Percentiles rank a stretch among this genome's conserved stretches.
phyloP scores from a whole-genome alignment of 257 asterid genomes.

The Solanum commersonii region DNA sequence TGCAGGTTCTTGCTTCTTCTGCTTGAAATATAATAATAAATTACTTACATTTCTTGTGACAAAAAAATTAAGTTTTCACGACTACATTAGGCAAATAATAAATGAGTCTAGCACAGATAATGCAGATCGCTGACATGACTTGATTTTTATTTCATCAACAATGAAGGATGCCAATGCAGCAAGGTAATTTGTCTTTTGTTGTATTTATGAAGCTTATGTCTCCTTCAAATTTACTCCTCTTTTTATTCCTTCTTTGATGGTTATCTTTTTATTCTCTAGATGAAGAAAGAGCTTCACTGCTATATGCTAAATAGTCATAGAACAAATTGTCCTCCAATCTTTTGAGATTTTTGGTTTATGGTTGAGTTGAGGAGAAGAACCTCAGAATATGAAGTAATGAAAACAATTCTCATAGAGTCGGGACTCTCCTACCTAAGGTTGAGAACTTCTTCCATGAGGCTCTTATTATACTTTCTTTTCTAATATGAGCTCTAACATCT shows the following conservation, averaged over 20 bases:
- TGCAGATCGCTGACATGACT: not conserved
- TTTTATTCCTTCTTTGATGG: not conserved
- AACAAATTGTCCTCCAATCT: not conserved
- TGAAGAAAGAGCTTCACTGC: not conserved
- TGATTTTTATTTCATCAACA: not conserved
- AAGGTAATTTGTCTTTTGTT: not conserved
- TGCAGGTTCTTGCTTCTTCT: constrained; percentile 64
- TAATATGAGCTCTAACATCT: not conserved
- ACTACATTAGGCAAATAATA: not conserved
- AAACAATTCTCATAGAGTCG: not conserved
- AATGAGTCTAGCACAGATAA: not conserved
- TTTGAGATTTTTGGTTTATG: not conserved
- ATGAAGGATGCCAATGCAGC: not conserved
- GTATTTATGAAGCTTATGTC: not conserved
- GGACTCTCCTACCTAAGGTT: not conserved
- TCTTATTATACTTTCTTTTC: not conserved
- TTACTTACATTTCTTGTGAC: not conserved
- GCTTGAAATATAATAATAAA: constrained; percentile 2
- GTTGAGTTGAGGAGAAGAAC: not conserved
- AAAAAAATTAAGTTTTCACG: not conserved
- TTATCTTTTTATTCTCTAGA: not conserved
- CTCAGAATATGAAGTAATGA: not conserved
- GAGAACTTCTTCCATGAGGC: not conserved
- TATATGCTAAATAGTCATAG: not conserved
- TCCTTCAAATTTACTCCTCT: not conserved